A percentile compares a stretch with the other conserved stretches of the same genome.
Conservation (phyloP, 352 stramenopile genomes). For the Phytopythium delawarense region DNA sequence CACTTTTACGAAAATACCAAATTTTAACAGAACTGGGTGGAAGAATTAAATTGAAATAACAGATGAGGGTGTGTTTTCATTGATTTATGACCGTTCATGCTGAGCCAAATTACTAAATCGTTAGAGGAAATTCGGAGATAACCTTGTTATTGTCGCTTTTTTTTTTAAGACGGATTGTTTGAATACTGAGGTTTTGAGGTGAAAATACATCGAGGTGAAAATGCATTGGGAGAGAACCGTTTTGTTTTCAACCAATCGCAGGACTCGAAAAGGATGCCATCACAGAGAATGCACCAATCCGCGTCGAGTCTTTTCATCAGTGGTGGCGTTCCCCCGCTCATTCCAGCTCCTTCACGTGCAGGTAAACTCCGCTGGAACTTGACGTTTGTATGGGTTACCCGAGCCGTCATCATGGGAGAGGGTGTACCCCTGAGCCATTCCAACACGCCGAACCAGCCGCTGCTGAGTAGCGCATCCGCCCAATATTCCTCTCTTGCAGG, state of each 20-base stretch:
- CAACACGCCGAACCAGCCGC: background rate
- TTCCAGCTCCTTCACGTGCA: background rate
- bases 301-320: background rate
- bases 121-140: no score
- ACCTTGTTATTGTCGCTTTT: no score
- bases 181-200: no score
- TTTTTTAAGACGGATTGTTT: no score
- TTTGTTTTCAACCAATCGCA: background rate
- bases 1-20: no score
- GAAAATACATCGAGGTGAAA: no score
- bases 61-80: no score
- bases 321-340: background rate
- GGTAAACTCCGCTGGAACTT: background rate
- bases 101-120: no score
- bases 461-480: background rate
- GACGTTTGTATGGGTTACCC: background rate
- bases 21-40: no score
- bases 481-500: background rate
- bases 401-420: background rate
- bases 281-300: background rate
- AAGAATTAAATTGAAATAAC: no score
- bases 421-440: background rate
- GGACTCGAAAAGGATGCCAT: background rate
- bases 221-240: no score
- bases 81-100: no score